Percentiles rank a stretch among this genome's conserved stretches.
Evolutionary conservation across 768 basidiomycete species (phyloP).

Genomic region (Erythrobasidium yunnanense): DNA sequence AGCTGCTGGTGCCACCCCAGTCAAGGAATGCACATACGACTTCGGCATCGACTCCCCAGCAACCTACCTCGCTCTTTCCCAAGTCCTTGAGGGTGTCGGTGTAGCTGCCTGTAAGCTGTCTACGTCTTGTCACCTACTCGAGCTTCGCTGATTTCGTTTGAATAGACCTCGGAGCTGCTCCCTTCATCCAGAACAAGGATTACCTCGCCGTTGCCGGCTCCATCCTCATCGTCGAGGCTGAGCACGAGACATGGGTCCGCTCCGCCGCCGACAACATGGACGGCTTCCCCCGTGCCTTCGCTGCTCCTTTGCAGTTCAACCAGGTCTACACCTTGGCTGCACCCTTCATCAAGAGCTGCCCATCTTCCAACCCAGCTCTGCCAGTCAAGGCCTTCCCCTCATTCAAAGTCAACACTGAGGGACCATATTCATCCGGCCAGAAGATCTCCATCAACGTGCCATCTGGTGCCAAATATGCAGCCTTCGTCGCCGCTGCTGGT

Average conservation of each 20-base stretch:
- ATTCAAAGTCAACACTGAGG: constrained; percentile 42
- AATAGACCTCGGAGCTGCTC: constrained; percentile 49
- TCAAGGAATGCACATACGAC: constrained; percentile 49
- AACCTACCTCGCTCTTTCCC: constrained; percentile 48
- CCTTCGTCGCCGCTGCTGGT: constrained; percentile 49
- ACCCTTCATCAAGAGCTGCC: constrained; percentile 48
- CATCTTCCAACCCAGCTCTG: constrained; percentile 48
- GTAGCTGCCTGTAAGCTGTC: not conserved
- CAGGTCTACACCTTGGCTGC: constrained; percentile 43
- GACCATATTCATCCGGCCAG: constrained; percentile 39
- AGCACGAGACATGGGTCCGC: constrained; percentile 57
- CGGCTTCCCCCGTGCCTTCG: constrained; percentile 55
- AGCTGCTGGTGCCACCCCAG: constrained; percentile 47
- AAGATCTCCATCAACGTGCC: constrained; percentile 34
- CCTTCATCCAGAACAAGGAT: constrained; percentile 46
- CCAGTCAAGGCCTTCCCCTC: constrained; percentile 52
- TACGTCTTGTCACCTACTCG: no score
- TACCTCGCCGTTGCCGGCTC: constrained; percentile 50
- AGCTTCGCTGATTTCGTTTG: constrained; percentile 46
- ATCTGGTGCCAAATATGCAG: constrained; percentile 43
- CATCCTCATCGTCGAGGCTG: constrained; percentile 48
- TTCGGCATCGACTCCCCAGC: constrained; percentile 50
- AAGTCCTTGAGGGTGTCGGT: constrained; percentile 51
- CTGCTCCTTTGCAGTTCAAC: constrained; percentile 45
- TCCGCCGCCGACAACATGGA: constrained; percentile 47